Percentiles rank a stretch among this genome's conserved stretches.
Evolutionary conservation across 1,284 basidiomycete genomes (phyloP).

Genomic region (Apiotrichum porosum): DNA sequence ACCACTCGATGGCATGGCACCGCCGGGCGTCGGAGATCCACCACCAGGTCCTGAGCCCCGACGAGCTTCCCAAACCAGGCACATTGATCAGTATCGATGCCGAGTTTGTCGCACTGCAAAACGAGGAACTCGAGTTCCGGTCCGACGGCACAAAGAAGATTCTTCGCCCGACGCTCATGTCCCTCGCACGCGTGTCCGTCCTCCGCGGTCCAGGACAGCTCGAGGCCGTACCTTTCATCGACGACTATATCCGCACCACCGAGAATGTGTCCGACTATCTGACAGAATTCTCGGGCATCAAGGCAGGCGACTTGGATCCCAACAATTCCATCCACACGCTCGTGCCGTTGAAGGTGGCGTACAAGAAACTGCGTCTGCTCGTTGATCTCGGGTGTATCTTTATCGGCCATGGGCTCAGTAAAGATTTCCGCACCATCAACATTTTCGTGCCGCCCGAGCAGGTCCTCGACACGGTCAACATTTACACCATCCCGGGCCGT

Average conservation of each 20-base stretch:
- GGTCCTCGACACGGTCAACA: slow-evolving; percentile 93
- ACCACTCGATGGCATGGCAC: slow-evolving; percentile 82
- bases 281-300: slow-evolving; percentile 94
- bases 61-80: slow-evolving; percentile 80
- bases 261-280: slow-evolving; percentile 94
- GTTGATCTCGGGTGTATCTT: slow-evolving; percentile 96
- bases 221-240: slow-evolving; percentile 86
- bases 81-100: slow-evolving; percentile 93
- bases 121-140: slow-evolving; percentile 92
- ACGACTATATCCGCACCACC: slow-evolving; percentile 94
- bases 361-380: slow-evolving; percentile 91
- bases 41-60: slow-evolving; percentile 64
- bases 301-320: slow-evolving; percentile 88
- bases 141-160: slow-evolving; percentile 93
- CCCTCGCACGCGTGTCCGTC: slow-evolving; percentile 90
- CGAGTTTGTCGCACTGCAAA: slow-evolving; percentile 94
- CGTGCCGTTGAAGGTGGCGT: slow-evolving; percentile 90
- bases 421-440: slow-evolving; percentile 98
- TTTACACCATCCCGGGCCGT: slow-evolving; percentile 77
- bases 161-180: slow-evolving; percentile 81
- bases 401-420: slow-evolving; percentile 97
- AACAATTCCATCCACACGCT: slow-evolving; percentile 76
- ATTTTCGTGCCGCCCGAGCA: slow-evolving; percentile 92
- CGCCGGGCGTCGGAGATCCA: slow-evolving; percentile 69
- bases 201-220: slow-evolving; percentile 75